Conservation (phyloP, 768 basidiomycete genomes). For the Cytidiella melzeri region DNA sequence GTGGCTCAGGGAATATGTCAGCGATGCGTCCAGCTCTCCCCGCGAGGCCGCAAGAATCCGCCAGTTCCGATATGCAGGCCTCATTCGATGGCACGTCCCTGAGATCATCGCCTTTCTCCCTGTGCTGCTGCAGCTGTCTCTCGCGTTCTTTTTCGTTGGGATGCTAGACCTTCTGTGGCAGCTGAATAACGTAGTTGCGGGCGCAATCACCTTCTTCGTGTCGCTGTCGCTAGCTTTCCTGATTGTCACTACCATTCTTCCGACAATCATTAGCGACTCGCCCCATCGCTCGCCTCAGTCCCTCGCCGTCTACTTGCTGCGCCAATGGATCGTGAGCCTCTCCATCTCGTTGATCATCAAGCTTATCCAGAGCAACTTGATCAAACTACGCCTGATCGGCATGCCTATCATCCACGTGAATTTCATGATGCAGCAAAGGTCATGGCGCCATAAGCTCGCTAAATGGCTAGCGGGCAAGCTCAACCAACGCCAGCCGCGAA, state of each 20-base stretch:
- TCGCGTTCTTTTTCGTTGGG: conserved; percentile 16
- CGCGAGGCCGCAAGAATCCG: conserved; percentile 14
- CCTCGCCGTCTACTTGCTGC: conserved; percentile 9
- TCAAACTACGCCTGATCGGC: conserved; percentile 6
- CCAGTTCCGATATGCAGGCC: conserved; percentile 17
- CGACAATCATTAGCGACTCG: conserved; percentile 11
- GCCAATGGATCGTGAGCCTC: conserved; percentile 5
- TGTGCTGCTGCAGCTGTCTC: conserved; percentile 17
- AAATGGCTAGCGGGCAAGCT: conserved; percentile 5
- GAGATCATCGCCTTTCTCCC: conserved; percentile 20
- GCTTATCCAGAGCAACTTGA: conserved; percentile 5
- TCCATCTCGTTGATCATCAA: conserved; percentile 4
- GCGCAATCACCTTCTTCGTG: conserved; percentile 12
- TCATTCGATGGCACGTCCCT: conserved; percentile 18
- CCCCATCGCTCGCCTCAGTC: conserved; percentile 18
- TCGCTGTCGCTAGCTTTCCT: conserved; percentile 10
- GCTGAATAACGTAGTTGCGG: conserved; percentile 8
- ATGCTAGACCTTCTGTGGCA: conserved; percentile 17
- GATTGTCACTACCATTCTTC: conserved; percentile 15
- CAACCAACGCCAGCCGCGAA: conserved; percentile 6
- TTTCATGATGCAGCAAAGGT: background rate
- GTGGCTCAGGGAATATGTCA: conserved; percentile 18
- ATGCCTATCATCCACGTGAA: background rate
- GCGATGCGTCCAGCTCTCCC: conserved; percentile 4
- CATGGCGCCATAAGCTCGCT: conserved; percentile 1